A percentile compares a stretch with the other conserved stretches of the same genome.
Conservation (phyloP, 192 early-diverging fungal genomes). For the Diversispora eburnea region DNA sequence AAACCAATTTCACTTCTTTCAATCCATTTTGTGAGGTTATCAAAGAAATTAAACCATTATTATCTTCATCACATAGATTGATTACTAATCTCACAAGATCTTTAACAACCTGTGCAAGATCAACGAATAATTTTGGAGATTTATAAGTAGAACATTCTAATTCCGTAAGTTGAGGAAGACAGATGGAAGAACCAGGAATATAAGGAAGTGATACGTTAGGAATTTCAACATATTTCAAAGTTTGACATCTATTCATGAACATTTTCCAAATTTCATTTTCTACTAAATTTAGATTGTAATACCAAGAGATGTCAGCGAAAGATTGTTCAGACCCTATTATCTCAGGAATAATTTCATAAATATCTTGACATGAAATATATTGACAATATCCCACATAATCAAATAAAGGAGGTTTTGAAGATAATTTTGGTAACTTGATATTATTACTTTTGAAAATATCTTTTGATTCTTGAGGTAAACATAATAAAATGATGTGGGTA, state of each 20-base stretch:
- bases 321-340: not conserved
- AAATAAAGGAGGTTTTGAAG: not conserved
- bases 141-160: not conserved
- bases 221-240: not conserved
- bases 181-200: not conserved
- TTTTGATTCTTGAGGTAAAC: not conserved
- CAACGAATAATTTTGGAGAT: not conserved
- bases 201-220: not conserved
- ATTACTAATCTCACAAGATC: not conserved
- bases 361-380: not conserved
- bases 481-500: not conserved
- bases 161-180: not conserved
- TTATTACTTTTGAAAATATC: not conserved
- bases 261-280: slow-evolving; percentile 12
- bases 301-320: not conserved
- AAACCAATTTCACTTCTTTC: not conserved
- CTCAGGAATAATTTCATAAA: not conserved
- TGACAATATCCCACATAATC: not conserved
- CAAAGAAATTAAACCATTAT: not conserved
- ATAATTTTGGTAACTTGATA: not conserved
- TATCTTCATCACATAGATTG: not conserved
- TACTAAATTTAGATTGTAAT: not conserved
- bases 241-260: not conserved
- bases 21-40: not conserved
- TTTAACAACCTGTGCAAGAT: not conserved